Base-by-base conservation (phyloP, 352 stramenopile species). In the Pythium brachiatum region DNA sequence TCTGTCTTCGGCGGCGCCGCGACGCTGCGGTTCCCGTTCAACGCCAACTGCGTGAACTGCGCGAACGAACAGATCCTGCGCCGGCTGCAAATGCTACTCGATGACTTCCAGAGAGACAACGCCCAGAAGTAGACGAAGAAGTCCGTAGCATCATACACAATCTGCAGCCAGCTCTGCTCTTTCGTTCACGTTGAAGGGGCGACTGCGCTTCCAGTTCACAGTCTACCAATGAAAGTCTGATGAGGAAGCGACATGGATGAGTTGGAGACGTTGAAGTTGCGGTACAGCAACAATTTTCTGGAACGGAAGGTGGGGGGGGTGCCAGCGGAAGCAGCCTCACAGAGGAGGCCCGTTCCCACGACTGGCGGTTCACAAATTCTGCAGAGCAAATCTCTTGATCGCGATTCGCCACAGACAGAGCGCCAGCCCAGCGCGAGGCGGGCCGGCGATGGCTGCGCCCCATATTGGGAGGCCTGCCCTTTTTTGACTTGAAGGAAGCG, bases 381-480 rank as follows among this genome's bases (percentile, higher is more conserved):
- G 80, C 73, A 88, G 80, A 70, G 75, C 76, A 89, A 89, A 89
- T 89, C 80, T 89, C 78, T 68, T 86, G 80, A 89, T 89, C 75
- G 65, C 80, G 80, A 89, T 89, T 89, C 80, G 80, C 77, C 80
- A 78, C 77, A 75, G 57, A 44, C 54, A 60, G 39, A 43, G 36
- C 39, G 21, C 29, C 21, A 53, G 5, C 25, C 51, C 46, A 52
- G 50, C 21, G 20, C 9, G 15, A 39, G 31, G 12, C 27, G 29
- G 9, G 12, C 48, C 43, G 50, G 20, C 26, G 52, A 44, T 59
- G 52, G 50, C 50, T 67, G 65, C 62, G 56, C 56, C 56, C 20
- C 34, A 26, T 34, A 53, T 55, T 34, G 36, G 52, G 38, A 53
- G 60, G 62, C 58, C 65, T 67, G 60, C 65, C 65, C 65, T 72